Evolutionary conservation across 805 yeast genomes (phyloP), one percentile per base, ranked within the genome.

Genomic region (Candida nanaspora): DNA sequence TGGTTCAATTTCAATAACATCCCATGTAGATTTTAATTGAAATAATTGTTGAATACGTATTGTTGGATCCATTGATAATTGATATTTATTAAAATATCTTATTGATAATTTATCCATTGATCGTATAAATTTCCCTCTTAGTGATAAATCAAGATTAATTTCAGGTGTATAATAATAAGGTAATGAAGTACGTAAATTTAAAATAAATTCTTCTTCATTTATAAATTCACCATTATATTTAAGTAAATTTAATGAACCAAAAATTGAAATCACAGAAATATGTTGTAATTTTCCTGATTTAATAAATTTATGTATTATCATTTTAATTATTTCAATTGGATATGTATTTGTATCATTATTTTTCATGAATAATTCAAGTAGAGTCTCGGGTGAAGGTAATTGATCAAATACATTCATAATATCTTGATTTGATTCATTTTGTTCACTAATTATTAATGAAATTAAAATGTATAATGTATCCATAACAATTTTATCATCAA

Each of bases 131-230:
- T 69, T 19, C 3, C 58, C 62, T 3, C 22, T 33, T 4, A 74
- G 59, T 3, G 61, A 54, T 14, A 83, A 46, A 42, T 78, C 81
- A 14, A 84, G 65, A 16, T 80, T 72, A 33, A 81, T 72, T 37
- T 73, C 77, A 1, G 63, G 63, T 21, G 48, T 49, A 39, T 59
- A 60, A 35, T 63, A 77, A 72, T 57, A 76, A 72, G 93, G 89
- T 33, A 85, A 66, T 6, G 70, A 62, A 1, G 79, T 65, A 49
- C 78, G 76, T 79, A 89, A 76, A 39, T 72, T 70, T 37, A 83
- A 68, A 44, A 80, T 51, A 51, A 87, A 76, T 43, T 82, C 86
- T 32, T 75, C 74, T 0, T 37, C 38, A 14, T 36, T 20, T 4
- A 38, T 21, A 14, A 14, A 47, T 39, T 37, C n/a, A n/a, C n/a